Percentiles rank a stretch among this genome's conserved stretches.
phyloP scores from a whole-genome alignment of 1,139 yeast genomes.

The Taiozyma sp. region DNA sequence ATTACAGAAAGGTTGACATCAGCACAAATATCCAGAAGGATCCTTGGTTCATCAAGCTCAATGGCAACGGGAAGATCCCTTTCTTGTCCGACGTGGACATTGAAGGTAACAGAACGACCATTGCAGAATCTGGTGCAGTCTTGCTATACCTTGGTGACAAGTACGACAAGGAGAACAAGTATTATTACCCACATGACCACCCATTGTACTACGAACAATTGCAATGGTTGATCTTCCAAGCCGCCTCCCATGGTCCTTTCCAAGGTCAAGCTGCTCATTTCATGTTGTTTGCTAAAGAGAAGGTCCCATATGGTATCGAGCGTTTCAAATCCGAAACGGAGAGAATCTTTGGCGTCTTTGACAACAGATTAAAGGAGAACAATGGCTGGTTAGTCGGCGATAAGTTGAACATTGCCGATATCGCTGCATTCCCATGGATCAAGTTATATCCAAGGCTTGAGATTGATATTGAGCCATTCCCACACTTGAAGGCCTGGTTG shows the following conservation, averaged over 20 bases:
- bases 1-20: constrained; percentile 38
- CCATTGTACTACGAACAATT: constrained; percentile 41
- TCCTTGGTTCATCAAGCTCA: constrained; percentile 45
- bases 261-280: constrained; percentile 43
- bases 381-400: constrained; percentile 53
- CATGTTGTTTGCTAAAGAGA: constrained; percentile 35
- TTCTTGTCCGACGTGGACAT: constrained; percentile 42
- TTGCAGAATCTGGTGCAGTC: constrained; percentile 57
- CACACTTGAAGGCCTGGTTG: constrained; percentile 40
- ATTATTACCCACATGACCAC: constrained; percentile 38
- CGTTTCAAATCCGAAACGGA: constrained; percentile 46
- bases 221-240: constrained; percentile 48
- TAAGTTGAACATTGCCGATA: constrained; percentile 49
- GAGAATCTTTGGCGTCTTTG: constrained; percentile 48
- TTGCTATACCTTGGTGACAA: constrained; percentile 48
- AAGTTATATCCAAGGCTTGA: constrained; percentile 22
- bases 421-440: constrained; percentile 38
- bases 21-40: constrained; percentile 38
- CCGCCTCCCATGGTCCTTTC: constrained; percentile 37
- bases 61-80: constrained; percentile 61
- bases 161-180: constrained; percentile 47
- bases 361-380: constrained; percentile 39
- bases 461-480: constrained; percentile 38
- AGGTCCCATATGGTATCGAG: constrained; percentile 44
- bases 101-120: constrained; percentile 32